Conservation (phyloP, 2,329 filamentous ascomycete species). For the Coniochaeta hoffmannii region DNA sequence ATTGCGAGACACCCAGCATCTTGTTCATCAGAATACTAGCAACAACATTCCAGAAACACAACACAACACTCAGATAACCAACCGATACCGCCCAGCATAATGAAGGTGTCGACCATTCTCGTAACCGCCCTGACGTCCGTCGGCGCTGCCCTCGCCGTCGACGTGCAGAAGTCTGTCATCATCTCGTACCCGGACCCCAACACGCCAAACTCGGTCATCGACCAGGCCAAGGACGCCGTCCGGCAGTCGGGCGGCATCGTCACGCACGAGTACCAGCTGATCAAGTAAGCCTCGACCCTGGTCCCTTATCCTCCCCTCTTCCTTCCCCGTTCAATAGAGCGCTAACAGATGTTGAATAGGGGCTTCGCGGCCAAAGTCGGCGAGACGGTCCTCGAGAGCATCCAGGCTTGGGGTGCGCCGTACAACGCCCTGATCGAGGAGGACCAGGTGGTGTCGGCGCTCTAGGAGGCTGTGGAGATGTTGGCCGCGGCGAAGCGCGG, state of each 20-base stretch:
- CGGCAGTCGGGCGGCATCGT: slow-evolving; percentile 64
- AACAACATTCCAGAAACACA: no score
- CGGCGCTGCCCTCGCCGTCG: slow-evolving; percentile 54
- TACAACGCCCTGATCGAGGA: slow-evolving; percentile 67
- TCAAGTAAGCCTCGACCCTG: slow-evolving; percentile 49
- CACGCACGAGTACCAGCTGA: slow-evolving; percentile 66
- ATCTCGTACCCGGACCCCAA: slow-evolving; percentile 68
- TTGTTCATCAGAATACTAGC: neutral
- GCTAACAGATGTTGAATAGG: slow-evolving; percentile 33
- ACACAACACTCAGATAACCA: neutral
- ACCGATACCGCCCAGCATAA: slow-evolving; percentile 24
- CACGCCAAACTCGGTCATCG: slow-evolving; percentile 59
- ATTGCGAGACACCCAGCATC: neutral
- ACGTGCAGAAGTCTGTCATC: slow-evolving; percentile 65
- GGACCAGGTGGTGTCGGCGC: slow-evolving; percentile 58
- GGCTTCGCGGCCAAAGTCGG: slow-evolving; percentile 73
- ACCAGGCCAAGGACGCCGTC: slow-evolving; percentile 65
- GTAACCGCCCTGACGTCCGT: slow-evolving; percentile 49
- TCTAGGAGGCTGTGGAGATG: slow-evolving; percentile 1
- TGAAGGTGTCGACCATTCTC: slow-evolving; percentile 55
- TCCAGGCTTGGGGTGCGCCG: slow-evolving; percentile 53
- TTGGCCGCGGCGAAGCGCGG: neutral
- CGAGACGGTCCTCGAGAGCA: slow-evolving; percentile 57
- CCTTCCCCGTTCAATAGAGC: neutral
- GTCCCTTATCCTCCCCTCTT: neutral